Evolutionary conservation across 192 early-diverging fungal genomes (phyloP).

Genomic region (Backusella mclennaniae): DNA sequence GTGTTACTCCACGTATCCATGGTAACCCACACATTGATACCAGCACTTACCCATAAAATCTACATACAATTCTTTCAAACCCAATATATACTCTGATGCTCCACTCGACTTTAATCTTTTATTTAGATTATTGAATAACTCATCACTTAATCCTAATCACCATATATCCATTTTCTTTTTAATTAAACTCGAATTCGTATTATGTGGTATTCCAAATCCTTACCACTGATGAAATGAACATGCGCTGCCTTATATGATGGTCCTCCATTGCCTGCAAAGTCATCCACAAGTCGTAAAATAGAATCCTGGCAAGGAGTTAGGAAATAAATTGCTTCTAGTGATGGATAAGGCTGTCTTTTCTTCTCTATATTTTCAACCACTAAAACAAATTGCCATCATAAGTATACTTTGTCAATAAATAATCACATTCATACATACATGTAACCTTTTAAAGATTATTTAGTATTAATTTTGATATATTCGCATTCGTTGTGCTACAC

Average conservation of each 20-base stretch:
- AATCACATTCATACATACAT: slow-evolving; percentile 3
- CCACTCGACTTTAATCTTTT: slow-evolving; percentile 50
- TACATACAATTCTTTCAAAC: slow-evolving; percentile 72
- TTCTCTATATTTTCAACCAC: slow-evolving; percentile 64
- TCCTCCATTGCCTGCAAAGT: slow-evolving; percentile 40
- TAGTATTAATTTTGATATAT: not conserved
- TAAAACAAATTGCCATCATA: slow-evolving; percentile 8
- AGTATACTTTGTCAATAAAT: not conserved
- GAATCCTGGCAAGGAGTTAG: slow-evolving; percentile 57
- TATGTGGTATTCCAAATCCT: not conserved
- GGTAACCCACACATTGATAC: not conserved
- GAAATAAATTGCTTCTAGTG: slow-evolving; percentile 61
- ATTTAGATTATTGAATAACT: slow-evolving; percentile 49
- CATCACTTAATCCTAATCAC: slow-evolving; percentile 59
- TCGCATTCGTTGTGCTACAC: not conserved
- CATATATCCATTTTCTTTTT: not conserved
- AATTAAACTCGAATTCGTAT: not conserved
- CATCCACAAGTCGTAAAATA: slow-evolving; percentile 55
- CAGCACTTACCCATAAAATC: slow-evolving; percentile 72
- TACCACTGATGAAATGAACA: slow-evolving; percentile 59
- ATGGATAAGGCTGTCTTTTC: slow-evolving; percentile 55
- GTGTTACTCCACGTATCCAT: not conserved
- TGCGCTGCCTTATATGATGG: slow-evolving; percentile 60
- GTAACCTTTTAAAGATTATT: slow-evolving; percentile 17
- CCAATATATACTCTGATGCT: slow-evolving; percentile 55